These are phyloP conservation scores for Poterioochromonas sp. DNA, from an alignment of 352 stramenopile species.

Conservation along the genomic window DNA sequence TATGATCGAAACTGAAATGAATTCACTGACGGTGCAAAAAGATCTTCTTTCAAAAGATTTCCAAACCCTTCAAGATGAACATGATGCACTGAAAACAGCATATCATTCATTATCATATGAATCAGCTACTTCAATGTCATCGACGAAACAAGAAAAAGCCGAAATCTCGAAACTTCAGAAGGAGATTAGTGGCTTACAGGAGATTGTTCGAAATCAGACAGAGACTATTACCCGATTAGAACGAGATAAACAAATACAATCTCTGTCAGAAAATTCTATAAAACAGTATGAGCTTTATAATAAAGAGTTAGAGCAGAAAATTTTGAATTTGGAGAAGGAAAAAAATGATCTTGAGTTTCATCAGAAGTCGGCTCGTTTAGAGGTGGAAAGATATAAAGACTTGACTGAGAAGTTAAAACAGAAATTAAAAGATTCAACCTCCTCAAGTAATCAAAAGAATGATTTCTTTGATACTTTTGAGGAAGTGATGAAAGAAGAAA, in stretches of 20 bases:
- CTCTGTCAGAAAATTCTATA: neutral
- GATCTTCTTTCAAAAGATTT: conserved; percentile 14
- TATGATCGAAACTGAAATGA: neutral
- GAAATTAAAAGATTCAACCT: neutral
- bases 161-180: neutral
- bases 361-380: neutral
- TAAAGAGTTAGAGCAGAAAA: neutral
- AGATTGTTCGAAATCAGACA: neutral
- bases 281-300: neutral
- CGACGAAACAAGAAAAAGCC: neutral
- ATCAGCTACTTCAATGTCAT: neutral
- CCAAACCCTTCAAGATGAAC: neutral
- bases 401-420: neutral
- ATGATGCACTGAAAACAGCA: conserved; percentile 24
- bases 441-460: neutral
- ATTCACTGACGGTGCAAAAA: neutral
- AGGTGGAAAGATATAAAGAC: no score
- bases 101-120: conserved; percentile 24
- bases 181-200: neutral
- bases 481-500: conserved; percentile 34
- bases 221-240: no score
- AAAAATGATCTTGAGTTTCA: neutral
- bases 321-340: neutral
- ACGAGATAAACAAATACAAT: neutral
- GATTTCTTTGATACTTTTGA: conserved; percentile 28